Evolutionary conservation across 2,329 filamentous ascomycete genomes (phyloP), one percentile per base, ranked within the genome.

Genomic region (Remersonia thermophila): DNA sequence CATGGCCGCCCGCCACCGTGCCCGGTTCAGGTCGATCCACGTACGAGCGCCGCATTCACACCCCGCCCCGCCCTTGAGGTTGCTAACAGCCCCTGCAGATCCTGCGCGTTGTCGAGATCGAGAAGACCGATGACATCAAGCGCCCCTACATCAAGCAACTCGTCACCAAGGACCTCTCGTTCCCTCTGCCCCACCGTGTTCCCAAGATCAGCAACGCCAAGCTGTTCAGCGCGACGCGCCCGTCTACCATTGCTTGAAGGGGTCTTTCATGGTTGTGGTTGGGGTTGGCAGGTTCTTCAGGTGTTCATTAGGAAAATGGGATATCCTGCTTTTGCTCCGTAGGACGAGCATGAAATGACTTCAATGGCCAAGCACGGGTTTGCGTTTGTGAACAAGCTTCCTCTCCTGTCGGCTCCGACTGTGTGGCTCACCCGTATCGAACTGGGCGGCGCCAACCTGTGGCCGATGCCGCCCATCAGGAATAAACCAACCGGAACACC

Each of bases 121-220:
- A 93, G 74, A 94, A 94, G 79, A 73, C 68, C 59, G 84, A 87
- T 53, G 85, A 91, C 62, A 72, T 98, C 73, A 91, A 89, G 75
- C 85, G 91, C 66, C 89, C 91, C 53, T 98, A 98, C 80, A 93
- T 98, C 76, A 93, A 87, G 77, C 91, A 98, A 73, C 84, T 98
- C 65, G 69, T 93, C 63, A 70, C 74, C 68, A 96, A 96, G 82
- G 65, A 77, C 67, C 83, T 98, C 67, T 84, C 82, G 69, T 98
- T 98, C 84, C 91, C 91, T 64, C 84, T 98, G 54, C 91, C 91
- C 63, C 91, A 98, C 78, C 91, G 93, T 60, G 69, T 87, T 60
- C 73, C 80, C 71, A 87, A 86, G 71, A 73, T 74, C 66, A 67
- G 66, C 63, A 77, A 71, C 73, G 83, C 81, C 75, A 93, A 93